These are phyloP conservation scores for Septoria petroselini DNA, from an alignment of 2,329 filamentous ascomycete species.

Conservation along the genomic window DNA sequence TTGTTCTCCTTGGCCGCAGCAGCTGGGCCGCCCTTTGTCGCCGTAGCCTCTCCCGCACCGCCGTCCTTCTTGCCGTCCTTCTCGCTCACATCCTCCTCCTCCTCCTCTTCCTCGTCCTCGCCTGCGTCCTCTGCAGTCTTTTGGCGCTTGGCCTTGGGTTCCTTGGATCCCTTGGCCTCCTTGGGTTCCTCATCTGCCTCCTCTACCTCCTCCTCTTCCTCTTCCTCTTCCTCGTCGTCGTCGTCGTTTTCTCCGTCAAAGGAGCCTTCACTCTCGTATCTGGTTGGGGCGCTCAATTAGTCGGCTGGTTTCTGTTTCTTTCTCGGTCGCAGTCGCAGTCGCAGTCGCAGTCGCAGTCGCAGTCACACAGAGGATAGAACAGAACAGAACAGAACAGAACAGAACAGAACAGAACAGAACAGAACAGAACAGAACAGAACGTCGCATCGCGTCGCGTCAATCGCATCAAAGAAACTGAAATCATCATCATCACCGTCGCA, in stretches of 20 bases:
- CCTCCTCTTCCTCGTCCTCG: constrained; percentile 25
- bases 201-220: constrained; percentile 18
- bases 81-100: constrained; percentile 30
- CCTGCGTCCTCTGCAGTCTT: constrained; percentile 17
- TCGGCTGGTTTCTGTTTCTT: too few relatives aligned
- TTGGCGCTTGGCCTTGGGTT: constrained; percentile 28
- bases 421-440: too few relatives aligned
- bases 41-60: constrained; percentile 31
- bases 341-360: background rate
- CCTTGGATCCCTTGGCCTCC: too few relatives aligned
- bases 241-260: constrained; percentile 20
- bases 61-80: constrained; percentile 38
- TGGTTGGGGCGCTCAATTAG: background rate
- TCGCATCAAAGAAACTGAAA: too few relatives aligned
- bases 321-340: too few relatives aligned
- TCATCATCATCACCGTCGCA: too few relatives aligned
- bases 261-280: constrained; percentile 15
- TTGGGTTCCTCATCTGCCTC: constrained; percentile 19
- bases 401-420: too few relatives aligned
- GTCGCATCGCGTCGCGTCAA: too few relatives aligned
- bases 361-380: too few relatives aligned
- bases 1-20: constrained; percentile 34
- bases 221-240: constrained; percentile 19
- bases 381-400: too few relatives aligned
- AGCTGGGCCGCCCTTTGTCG: constrained; percentile 32